Base-by-base conservation (phyloP, 2,329 filamentous ascomycete species). In the Alternaria incomplexa region DNA sequence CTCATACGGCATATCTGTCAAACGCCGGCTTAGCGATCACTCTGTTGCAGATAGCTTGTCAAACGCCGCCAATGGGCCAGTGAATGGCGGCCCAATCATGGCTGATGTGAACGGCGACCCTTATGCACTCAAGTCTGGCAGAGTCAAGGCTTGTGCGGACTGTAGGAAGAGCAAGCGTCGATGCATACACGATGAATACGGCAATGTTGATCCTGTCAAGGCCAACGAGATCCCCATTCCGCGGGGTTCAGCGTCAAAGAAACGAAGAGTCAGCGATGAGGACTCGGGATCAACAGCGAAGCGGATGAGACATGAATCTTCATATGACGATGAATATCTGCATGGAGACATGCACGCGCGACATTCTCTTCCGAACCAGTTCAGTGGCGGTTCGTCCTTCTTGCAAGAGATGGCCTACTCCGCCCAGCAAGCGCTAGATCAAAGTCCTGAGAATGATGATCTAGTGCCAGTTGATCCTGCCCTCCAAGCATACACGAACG, bases 81-180 rank as follows among this genome's bases (percentile, higher is more conserved):
- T 74, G 25, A 75, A 75, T 54, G 73, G 72, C 43, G 69, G 71
- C 3, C 73, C 71, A 68, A 80, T 72, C 44, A 73, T 76, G 75
- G 72, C 72, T 23, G 77, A 79, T 52, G 67, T 75, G n/a, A 73
- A 73, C 22, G 68, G 69, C n/a, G 79, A 81, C 46, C 74, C 80
- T 64, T 71, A 79, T 64, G 77, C 85, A 62, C 83, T 82, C 48
- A 85, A 87, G 78, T 87, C 88, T 74, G 84, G 87, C 62, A 79
- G 88, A 70, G 89, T 84, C 71, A 90, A 89, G 76, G 88, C 88
- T 46, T 90, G 88, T 74, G 84, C 88, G 62, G 88, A 90, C 69
- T 90, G 88, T 77, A 85, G 88, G 48, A 90, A 89, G 75, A 89
- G 87, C 83, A 90, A 90, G 88, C 87, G 88, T 62, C 87, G 88